These are phyloP conservation scores for Chlamydomonas sphaeroides DNA, from an alignment of 139 green algal genomes.

Conservation along the genomic window DNA sequence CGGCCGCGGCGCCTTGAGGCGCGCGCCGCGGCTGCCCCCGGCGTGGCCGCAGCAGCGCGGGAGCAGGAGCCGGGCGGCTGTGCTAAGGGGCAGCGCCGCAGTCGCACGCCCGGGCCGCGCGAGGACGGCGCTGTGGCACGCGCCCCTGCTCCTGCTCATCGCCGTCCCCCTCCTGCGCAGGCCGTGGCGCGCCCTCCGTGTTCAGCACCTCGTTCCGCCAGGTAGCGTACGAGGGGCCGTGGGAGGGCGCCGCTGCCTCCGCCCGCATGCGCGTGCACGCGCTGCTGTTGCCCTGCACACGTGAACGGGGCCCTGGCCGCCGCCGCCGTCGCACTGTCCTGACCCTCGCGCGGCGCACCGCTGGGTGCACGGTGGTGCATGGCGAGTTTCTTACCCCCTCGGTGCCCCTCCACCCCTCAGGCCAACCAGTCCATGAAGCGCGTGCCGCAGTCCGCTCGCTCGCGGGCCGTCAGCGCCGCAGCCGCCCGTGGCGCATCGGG, in stretches of 20 bases:
- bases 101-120: too few relatives aligned
- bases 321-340: too few relatives aligned
- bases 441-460: slow-evolving; percentile 16
- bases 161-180: background rate
- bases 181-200: background rate
- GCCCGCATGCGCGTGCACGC: too few relatives aligned
- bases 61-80: too few relatives aligned
- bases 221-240: background rate
- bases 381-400: background rate
- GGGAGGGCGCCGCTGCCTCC: too few relatives aligned
- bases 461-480: background rate
- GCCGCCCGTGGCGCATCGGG: background rate
- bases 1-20: too few relatives aligned
- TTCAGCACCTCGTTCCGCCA: background rate
- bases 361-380: background rate
- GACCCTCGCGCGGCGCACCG: background rate
- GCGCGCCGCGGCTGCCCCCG: too few relatives aligned
- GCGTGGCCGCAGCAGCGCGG: too few relatives aligned
- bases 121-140: background rate
- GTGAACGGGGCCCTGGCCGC: too few relatives aligned
- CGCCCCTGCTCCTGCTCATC: background rate
- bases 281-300: too few relatives aligned
- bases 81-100: too few relatives aligned
- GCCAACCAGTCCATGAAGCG: slow-evolving; percentile 39
- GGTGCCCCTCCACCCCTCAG: background rate